These are phyloP conservation scores for Neofusicoccum sp. DNA, from an alignment of 2,329 filamentous ascomycete genomes.

Conservation along the genomic window DNA sequence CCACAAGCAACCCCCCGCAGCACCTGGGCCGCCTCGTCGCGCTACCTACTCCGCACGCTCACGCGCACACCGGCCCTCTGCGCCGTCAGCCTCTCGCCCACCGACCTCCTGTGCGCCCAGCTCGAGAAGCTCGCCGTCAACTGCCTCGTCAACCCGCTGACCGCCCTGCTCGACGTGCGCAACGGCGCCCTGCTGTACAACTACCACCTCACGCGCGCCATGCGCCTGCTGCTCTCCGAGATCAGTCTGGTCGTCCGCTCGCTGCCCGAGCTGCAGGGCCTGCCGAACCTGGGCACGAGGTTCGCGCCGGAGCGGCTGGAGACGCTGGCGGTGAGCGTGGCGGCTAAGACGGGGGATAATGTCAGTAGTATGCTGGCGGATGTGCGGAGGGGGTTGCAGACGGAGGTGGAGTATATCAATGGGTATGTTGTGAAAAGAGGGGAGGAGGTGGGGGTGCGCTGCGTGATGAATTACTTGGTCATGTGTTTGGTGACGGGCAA, in stretches of 20 bases:
- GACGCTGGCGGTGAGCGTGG: conserved; percentile 56
- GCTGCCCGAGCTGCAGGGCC: conserved; percentile 69
- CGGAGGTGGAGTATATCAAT: conserved; percentile 82
- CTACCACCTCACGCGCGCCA: conserved; percentile 61
- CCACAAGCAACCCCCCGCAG: conserved; percentile 25
- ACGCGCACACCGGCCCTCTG: conserved; percentile 61
- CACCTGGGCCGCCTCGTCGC: conserved; percentile 43
- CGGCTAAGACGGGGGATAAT: conserved; percentile 55
- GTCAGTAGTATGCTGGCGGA: conserved; percentile 67
- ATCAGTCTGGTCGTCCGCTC: conserved; percentile 67
- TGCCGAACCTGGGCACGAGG: conserved; percentile 59
- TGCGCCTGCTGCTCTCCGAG: conserved; percentile 72
- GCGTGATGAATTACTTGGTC: conserved; percentile 70
- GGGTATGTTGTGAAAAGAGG: conserved; percentile 80
- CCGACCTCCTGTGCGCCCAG: conserved; percentile 68
- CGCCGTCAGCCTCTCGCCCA: conserved; percentile 57
- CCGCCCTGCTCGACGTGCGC: conserved; percentile 71
- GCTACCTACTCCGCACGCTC: conserved; percentile 65
- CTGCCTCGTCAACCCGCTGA: conserved; percentile 76
- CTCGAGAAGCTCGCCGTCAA: conserved; percentile 76
- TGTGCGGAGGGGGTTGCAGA: conserved; percentile 59
- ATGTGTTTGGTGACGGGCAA: conserved; percentile 72
- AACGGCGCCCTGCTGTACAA: conserved; percentile 73
- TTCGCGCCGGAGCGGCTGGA: conserved; percentile 63
- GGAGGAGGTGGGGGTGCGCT: conserved; percentile 68